Conservation (phyloP, 1,284 basidiomycete genomes). For the Trametes pubescens region DNA sequence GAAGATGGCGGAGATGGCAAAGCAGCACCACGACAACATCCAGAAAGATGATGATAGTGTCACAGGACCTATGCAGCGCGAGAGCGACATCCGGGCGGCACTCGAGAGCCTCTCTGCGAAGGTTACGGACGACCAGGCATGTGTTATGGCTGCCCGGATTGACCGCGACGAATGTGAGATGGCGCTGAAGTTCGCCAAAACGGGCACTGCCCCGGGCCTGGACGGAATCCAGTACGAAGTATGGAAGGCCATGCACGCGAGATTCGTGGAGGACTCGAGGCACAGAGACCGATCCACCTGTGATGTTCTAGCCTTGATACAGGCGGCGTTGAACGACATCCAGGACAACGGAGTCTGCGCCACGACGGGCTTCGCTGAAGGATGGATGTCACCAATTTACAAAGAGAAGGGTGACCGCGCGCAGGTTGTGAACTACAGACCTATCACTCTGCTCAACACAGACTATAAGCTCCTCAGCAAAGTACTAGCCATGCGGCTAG, state of each 20-base stretch:
- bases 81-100: no score
- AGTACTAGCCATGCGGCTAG: slow-evolving; percentile 32
- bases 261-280: background rate
- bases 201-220: slow-evolving; percentile 27
- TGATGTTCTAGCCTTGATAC: no score
- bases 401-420: slow-evolving; percentile 43
- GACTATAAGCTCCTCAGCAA: slow-evolving; percentile 45
- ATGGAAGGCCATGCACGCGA: slow-evolving; percentile 27
- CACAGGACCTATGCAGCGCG: no score
- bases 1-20: slow-evolving; percentile 17
- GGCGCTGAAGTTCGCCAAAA: background rate
- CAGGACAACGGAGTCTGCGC: slow-evolving; percentile 22
- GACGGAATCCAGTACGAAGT: slow-evolving; percentile 37
- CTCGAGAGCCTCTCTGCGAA: no score
- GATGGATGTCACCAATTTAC: slow-evolving; percentile 47
- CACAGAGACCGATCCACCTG: slow-evolving; percentile 1
- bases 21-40: slow-evolving; percentile 1
- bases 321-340: slow-evolving; percentile 32
- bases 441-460: slow-evolving; percentile 45
- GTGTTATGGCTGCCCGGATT: background rate
- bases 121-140: background rate
- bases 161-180: slow-evolving; percentile 1
- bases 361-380: slow-evolving; percentile 35
- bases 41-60: background rate
- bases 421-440: slow-evolving; percentile 43